Percentiles rank a stretch among this genome's conserved stretches.
phyloP scores from a whole-genome alignment of 352 stramenopile species.

The Phytophthora idaei region DNA sequence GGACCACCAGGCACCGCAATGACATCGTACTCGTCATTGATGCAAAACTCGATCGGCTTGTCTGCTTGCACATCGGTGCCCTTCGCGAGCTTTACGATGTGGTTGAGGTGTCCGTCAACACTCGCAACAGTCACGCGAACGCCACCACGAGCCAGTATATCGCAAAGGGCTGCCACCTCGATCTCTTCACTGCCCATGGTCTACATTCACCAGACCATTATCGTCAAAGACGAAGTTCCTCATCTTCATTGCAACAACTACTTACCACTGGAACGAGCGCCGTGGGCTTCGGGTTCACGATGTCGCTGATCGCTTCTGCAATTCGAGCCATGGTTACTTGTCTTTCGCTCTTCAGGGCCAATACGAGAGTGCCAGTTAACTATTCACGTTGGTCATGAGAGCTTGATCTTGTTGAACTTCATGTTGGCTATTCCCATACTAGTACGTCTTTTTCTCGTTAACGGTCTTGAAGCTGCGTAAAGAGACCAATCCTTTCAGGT shows the following conservation, averaged over 20 bases:
- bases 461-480: constrained; percentile 32
- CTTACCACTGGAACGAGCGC: constrained; percentile 66
- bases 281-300: constrained; percentile 67
- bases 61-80: constrained; percentile 66
- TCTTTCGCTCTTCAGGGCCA: constrained; percentile 9
- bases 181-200: constrained; percentile 69
- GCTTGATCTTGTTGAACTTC: constrained; percentile 25
- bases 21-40: constrained; percentile 60
- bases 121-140: constrained; percentile 69
- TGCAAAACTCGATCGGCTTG: constrained; percentile 66
- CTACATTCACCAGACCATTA: constrained; percentile 23
- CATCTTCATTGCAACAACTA: constrained; percentile 11
- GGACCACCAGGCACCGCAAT: constrained; percentile 70
- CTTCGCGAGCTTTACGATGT: constrained; percentile 60
- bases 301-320: constrained; percentile 55
- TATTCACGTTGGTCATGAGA: neutral
- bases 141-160: constrained; percentile 60
- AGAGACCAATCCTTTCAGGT: neutral
- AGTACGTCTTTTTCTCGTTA: constrained; percentile 7
- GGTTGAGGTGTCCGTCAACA: constrained; percentile 51
- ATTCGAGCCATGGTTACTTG: constrained; percentile 46
- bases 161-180: constrained; percentile 55
- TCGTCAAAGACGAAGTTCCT: neutral
- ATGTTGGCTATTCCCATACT: constrained; percentile 25
- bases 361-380: neutral